Base-by-base conservation (phyloP, 495 filamentous ascomycete species). In the Amorphotheca resinae region DNA sequence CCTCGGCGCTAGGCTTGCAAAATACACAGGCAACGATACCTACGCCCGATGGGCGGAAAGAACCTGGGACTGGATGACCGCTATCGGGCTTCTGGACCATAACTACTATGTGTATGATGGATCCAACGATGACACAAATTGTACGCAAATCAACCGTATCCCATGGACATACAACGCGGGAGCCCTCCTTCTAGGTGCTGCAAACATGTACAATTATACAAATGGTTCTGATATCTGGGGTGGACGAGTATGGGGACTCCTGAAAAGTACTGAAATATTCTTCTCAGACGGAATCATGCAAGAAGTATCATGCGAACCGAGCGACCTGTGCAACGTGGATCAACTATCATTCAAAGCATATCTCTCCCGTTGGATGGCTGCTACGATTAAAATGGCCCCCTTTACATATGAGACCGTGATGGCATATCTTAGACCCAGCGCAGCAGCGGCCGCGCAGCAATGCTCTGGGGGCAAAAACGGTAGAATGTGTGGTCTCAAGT, bases 271-370 rank as follows among this genome's bases (percentile, higher is more conserved):
- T 0, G 58, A 68, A 45, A 50, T 66, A 0, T 82, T 82, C 64
- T 80, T 77, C 53, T 53, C 59, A 0, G 51, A 63, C 0, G 64
- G 75, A 49, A 61, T 79, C 55, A 74, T 81, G 68, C 71, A 67
- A 42, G 86, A 91, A 59, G 47, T 50, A 0, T 73, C 77, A 9
- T 93, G 86, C 65, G 85, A 91, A 42, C 16, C 32, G 17, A 42
- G 41, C 14, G 45, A 38, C 2, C 49, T 33, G 30, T 87, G 84
- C 60, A 70, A 87, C 53, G 55, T 72, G 41, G 83, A 89, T 60
- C 80, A 86, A 53, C 75, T 78, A 38, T 75, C 76, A 18, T 91
- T 93, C 72, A 89, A 89, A 56, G 82, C 81, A 3, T 82, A 85
- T 50, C 66, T 87, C 6, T 65, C 79, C 5, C 72, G 79, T 4